Base-by-base conservation (phyloP, 2,329 filamentous ascomycete genomes). In the Phoma sp. region DNA sequence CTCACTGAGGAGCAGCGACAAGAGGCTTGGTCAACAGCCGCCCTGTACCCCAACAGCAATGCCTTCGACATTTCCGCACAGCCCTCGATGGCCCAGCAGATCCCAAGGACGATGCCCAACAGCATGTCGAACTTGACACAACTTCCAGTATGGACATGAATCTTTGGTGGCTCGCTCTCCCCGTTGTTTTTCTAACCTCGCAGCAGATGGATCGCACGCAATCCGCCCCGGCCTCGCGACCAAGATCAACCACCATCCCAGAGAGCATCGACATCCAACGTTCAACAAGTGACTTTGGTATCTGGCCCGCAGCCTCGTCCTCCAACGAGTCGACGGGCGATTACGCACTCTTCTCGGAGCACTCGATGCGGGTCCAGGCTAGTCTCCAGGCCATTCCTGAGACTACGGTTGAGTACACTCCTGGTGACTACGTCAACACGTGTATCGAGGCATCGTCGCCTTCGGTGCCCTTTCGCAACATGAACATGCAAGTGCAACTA, bases 1-100 rank as follows among this genome's bases (percentile, higher is more conserved):
- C 68, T 75, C 39, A 60, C 73, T 37, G 69, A 74, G 35, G 62
- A 72, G 32, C 60, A 75, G 52, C 70, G 69, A 52, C 67, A 73
- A 39, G 53, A 61, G n/a, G 67, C 68, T 43, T 77, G 74, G 75
- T 59, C 61, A 23, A 38, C 38, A 6, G 53, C 42, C 45, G 60
- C 69, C 13, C 40, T 55, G 38, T 55, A 52, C 35, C 53, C 61
- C 30, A 51, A 36, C 62, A 51, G 37, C 62, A 59, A 61, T 53
- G 60, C 39, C 43, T 62, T 55, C 61, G 51, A 59, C 52, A 33
- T 45, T 23, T 45, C 60, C 30, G 40, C 59, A 40, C 61, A 64
- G 41, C 51, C 61, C 32, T 62, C 66, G 32, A 63, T 62, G 49
- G 63, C 61, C 41, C 55, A 67, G 30, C 65, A 74, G 43, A 65